Conservation (phyloP, 2,329 filamentous ascomycete species). For the Amylocarpus encephaloides region DNA sequence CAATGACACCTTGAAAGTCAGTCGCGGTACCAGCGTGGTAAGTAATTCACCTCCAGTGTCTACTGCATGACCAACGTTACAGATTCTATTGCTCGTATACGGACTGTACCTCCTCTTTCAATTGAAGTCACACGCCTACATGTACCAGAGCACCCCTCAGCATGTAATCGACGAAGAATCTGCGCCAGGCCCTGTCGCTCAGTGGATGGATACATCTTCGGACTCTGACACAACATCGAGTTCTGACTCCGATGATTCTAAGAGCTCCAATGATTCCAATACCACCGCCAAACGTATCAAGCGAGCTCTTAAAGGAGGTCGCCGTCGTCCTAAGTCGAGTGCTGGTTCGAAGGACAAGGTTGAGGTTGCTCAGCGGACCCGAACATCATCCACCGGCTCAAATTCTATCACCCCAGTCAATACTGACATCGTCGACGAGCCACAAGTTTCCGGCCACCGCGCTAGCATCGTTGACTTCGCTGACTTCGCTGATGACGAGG, state of each 20-base stretch:
- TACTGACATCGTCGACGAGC: conserved; percentile 23
- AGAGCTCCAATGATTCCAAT: conserved; percentile 60
- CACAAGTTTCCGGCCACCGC: conserved; percentile 16
- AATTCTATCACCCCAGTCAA: conserved; percentile 20
- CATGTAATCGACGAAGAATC: conserved; percentile 89
- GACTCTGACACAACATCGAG: conserved; percentile 52
- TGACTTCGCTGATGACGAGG: conserved; percentile 48
- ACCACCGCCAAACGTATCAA: conserved; percentile 72
- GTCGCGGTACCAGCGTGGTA: conserved; percentile 81
- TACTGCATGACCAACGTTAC: conserved; percentile 4
- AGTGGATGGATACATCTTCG: conserved; percentile 63
- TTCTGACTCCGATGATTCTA: conserved; percentile 63
- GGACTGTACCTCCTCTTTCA: conserved; percentile 81
- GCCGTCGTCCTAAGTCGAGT: conserved; percentile 68
- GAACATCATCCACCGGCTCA: conserved; percentile 38
- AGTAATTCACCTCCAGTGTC: conserved; percentile 29
- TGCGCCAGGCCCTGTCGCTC: conserved; percentile 75
- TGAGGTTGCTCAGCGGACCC: conserved; percentile 33
- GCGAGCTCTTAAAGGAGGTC: conserved; percentile 61
- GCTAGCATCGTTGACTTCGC: conserved; percentile 39
- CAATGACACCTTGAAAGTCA: conserved; percentile 70
- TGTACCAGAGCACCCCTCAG: conserved; percentile 89
- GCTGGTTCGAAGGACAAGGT: conserved; percentile 58
- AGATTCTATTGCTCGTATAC: conserved; percentile 77
- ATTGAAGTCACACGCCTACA: conserved; percentile 83